Percentiles rank a stretch among this genome's conserved stretches.
These are phyloP conservation scores for Trichoderma sp. DNA, from an alignment of 2,329 filamentous ascomycete species.

Conservation along the genomic window DNA sequence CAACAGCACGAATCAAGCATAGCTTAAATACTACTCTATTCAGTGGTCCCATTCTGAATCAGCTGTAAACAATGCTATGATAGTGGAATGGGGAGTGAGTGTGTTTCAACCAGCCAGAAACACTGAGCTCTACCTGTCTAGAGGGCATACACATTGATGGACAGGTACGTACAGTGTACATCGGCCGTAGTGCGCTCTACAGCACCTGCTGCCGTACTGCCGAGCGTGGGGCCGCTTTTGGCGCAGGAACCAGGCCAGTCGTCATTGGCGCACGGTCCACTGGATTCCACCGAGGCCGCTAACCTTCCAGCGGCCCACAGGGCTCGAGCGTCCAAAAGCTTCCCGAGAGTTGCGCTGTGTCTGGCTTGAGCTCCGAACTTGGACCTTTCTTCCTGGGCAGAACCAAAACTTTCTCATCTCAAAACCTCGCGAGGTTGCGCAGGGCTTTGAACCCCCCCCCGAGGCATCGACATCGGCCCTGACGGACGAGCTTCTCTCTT, in stretches of 20 bases:
- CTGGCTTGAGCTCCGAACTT: not conserved
- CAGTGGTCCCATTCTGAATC: not conserved
- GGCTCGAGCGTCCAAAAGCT: not conserved
- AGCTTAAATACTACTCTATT: not conserved
- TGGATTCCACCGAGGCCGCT: not conserved
- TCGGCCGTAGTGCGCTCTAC: not conserved
- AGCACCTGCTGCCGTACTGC: not conserved
- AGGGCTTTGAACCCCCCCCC: not conserved
- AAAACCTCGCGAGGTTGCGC: slow-evolving; percentile 1
- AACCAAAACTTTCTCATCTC: not conserved
- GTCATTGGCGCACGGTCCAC: slow-evolving; percentile 5
- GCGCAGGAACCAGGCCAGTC: slow-evolving; percentile 10
- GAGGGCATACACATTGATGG: not conserved
- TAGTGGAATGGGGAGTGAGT: not conserved
- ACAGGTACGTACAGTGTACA: not conserved
- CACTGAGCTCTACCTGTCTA: not conserved
- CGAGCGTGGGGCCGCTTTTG: slow-evolving; percentile 16
- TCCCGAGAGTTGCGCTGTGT: not conserved
- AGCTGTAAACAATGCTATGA: not conserved
- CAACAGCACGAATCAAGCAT: not conserved
- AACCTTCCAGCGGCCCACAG: slow-evolving; percentile 11
- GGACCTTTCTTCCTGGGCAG: not conserved
- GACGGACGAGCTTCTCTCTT: not conserved
- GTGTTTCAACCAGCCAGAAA: not conserved
- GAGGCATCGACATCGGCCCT: not conserved